These are phyloP conservation scores for Paecilomyces dactylethromorphus DNA, from an alignment of 2,329 filamentous ascomycete species.

Conservation along the genomic window DNA sequence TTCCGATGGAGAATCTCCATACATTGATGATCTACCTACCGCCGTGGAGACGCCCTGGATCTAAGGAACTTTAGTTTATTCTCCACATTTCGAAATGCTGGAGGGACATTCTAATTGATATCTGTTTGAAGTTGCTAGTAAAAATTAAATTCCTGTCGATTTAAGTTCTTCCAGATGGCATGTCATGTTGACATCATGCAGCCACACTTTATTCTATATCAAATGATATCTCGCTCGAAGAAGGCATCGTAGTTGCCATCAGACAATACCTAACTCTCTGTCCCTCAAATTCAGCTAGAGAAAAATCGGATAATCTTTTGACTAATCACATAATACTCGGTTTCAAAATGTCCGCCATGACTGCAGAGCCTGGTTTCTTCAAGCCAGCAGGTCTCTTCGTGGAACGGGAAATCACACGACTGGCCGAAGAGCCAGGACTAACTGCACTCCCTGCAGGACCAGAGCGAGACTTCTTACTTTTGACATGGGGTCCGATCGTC, in stretches of 20 bases:
- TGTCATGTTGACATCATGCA: not conserved
- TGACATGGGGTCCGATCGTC: constrained; percentile 23
- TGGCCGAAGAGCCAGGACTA: constrained; percentile 18
- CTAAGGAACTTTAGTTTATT: not conserved
- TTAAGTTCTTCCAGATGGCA: not conserved
- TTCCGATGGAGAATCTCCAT: too few relatives aligned
- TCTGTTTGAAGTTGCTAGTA: not conserved
- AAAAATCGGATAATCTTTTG: not conserved
- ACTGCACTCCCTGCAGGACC: constrained; percentile 18
- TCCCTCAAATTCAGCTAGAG: not conserved
- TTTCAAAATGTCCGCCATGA: not conserved
- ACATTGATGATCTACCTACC: not conserved
- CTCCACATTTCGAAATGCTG: not conserved
- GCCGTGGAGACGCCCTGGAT: not conserved
- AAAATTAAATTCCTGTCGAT: not conserved
- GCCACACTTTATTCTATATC: not conserved
- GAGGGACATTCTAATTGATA: not conserved
- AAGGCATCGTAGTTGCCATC: not conserved
- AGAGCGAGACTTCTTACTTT: constrained; percentile 20
- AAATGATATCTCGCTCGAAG: not conserved
- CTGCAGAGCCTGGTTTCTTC: not conserved
- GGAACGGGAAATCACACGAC: constrained; percentile 19
- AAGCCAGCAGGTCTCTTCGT: constrained; percentile 17
- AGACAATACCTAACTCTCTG: not conserved
- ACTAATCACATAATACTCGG: not conserved